Percentiles rank a stretch among this genome's conserved stretches.
phyloP scores from a whole-genome alignment of 2,329 filamentous ascomycete species.

The Pseudogymnoascus sp. region DNA sequence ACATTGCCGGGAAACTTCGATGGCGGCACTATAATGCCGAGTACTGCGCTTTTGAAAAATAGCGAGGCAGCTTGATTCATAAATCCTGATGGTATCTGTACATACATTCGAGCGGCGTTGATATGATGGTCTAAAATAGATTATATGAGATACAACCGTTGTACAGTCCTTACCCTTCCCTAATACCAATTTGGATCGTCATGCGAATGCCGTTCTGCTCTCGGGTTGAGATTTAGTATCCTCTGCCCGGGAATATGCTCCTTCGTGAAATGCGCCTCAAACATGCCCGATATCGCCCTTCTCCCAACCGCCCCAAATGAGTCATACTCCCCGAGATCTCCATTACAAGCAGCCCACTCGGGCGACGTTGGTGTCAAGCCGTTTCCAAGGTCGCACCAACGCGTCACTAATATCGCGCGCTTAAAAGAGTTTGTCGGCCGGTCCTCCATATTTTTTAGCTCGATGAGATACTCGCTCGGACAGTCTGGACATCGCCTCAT shows the following conservation, averaged over 20 bases:
- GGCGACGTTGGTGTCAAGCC: slow-evolving; percentile 39
- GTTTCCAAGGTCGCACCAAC: slow-evolving; percentile 54
- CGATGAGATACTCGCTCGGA: slow-evolving; percentile 53
- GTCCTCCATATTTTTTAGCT: slow-evolving; percentile 51
- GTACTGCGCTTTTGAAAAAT: not conserved
- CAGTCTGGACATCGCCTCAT: slow-evolving; percentile 54
- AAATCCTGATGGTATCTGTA: not conserved
- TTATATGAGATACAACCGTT: not conserved
- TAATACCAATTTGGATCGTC: slow-evolving; percentile 51
- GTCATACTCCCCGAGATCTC: slow-evolving; percentile 36
- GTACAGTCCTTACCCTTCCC: slow-evolving; percentile 12
- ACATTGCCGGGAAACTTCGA: not conserved
- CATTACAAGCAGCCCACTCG: slow-evolving; percentile 50
- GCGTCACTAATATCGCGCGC: slow-evolving; percentile 50
- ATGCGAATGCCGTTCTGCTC: slow-evolving; percentile 43
- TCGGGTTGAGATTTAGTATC: slow-evolving; percentile 50
- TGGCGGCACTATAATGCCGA: not conserved
- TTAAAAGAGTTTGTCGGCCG: slow-evolving; percentile 41
- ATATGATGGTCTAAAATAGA: not conserved
- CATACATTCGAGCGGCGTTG: not conserved
- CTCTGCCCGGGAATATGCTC: slow-evolving; percentile 47
- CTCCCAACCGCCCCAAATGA: slow-evolving; percentile 45
- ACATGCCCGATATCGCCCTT: slow-evolving; percentile 48
- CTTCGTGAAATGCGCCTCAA: slow-evolving; percentile 47
- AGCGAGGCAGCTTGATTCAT: not conserved